These are phyloP conservation scores for Epithele typhae DNA, from an alignment of 768 basidiomycete genomes.

Conservation along the genomic window DNA sequence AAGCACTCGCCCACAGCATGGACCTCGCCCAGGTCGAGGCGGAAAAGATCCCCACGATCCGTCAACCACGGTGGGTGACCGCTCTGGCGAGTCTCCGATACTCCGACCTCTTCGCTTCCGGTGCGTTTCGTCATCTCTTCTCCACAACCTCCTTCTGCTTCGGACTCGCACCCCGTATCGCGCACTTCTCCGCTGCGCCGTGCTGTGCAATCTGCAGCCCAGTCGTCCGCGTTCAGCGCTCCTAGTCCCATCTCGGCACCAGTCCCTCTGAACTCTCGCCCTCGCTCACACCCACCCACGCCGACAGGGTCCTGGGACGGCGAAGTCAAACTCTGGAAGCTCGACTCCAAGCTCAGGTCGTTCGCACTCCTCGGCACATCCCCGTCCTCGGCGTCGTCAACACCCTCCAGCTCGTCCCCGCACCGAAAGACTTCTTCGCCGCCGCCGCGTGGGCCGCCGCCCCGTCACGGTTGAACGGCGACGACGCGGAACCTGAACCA, in stretches of 20 bases:
- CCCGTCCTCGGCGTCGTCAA: conserved; percentile 81
- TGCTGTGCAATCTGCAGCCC: no score
- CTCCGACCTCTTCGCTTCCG: conserved; percentile 88
- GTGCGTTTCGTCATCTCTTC: conserved; percentile 43
- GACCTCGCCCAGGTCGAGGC: conserved; percentile 66
- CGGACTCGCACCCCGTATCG: no score
- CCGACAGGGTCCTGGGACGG: conserved; percentile 90
- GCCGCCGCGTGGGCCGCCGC: conserved; percentile 37
- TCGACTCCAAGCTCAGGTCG: conserved; percentile 73
- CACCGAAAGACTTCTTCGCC: conserved; percentile 39
- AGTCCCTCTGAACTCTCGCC: no score
- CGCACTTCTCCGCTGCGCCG: no score
- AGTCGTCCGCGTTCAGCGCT: no score
- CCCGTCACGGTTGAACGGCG: not conserved
- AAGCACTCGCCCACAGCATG: conserved; percentile 84
- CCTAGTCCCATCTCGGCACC: no score
- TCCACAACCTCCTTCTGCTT: no score
- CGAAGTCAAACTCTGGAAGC: conserved; percentile 83
- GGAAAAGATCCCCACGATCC: conserved; percentile 65
- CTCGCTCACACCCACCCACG: not conserved
- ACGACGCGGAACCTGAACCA: conserved; percentile 10
- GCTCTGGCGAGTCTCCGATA: conserved; percentile 78
- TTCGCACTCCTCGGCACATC: conserved; percentile 67
- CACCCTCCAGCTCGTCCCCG: conserved; percentile 74
- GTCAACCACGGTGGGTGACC: conserved; percentile 89